Evolutionary conservation across 2,329 filamentous ascomycete species (phyloP).

Genomic region (Xylariomycetidae sp.): DNA sequence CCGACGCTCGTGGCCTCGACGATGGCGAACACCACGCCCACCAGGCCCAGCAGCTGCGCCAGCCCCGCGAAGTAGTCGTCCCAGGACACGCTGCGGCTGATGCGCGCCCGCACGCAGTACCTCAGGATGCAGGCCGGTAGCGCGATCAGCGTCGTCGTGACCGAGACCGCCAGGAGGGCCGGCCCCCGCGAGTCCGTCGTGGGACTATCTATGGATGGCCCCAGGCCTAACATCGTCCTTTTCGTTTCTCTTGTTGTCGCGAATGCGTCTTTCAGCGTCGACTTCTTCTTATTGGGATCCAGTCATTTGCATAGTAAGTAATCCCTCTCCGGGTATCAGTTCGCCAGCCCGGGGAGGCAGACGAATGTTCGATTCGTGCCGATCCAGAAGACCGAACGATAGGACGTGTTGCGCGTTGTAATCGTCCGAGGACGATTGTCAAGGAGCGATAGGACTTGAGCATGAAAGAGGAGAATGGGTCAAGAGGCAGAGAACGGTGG

Average conservation of each 20-base stretch:
- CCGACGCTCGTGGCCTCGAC: constrained; percentile 25
- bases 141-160: constrained; percentile 27
- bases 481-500: no score
- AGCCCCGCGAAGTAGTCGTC: constrained; percentile 31
- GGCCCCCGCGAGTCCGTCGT: constrained; percentile 24
- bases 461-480: no score
- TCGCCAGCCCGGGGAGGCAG: no score
- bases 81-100: constrained; percentile 21
- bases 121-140: constrained; percentile 30
- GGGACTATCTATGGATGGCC: constrained; percentile 16
- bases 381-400: no score
- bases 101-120: constrained; percentile 24
- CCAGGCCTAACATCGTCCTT: constrained; percentile 10
- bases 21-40: constrained; percentile 30
- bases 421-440: no score
- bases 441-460: no score
- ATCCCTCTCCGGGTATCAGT: no score
- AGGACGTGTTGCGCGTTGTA: no score
- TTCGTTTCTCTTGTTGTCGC: not conserved
- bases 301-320: no score
- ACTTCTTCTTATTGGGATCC: no score
- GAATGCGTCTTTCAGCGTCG: not conserved
- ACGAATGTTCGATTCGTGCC: no score
- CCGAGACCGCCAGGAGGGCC: constrained; percentile 32
- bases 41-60: constrained; percentile 27